Base-by-base conservation (phyloP, 73 alveolate species). In the Stentor roeselii region DNA sequence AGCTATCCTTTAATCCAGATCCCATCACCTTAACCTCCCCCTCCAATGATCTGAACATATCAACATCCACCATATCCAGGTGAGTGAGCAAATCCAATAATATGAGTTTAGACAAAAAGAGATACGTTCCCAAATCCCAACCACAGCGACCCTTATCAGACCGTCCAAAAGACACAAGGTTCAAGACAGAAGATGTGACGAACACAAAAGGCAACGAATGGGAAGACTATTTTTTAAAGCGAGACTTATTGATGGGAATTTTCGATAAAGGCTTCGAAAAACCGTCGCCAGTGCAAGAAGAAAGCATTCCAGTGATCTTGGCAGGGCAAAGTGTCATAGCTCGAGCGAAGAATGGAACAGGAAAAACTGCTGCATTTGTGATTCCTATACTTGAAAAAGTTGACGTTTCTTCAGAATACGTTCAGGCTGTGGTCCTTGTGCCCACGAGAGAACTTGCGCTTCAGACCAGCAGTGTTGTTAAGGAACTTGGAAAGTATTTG, bases 261-360 rank as follows among this genome's bases (percentile, higher is more conserved):
- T 93, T 85, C 83, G 99, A 96, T 78, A 95, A 88, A 92, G 99
- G 99, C 75, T 96, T 80, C 78, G 99, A 96, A 86, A 89, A 84
- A 74, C 99, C 99, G 27, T 90, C 98, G 59, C 98, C 98, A 34
- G 93, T 96, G 74, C 97, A 96, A 88, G 98, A 96, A 87, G 99
- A 96, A 82, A 89, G 94, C 86, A 91, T 96, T 42, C 98, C 98
- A 3, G 89, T 89, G 21, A 96, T 97, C n/a, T 78, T 96, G 67
- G 86, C 84, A 32, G 93, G 93, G 89, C 89, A 87, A 75, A 87
- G 92, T 85, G 87, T 96, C 75, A 89, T 96, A 30, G 98, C 98
- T 35, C 83, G 98, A 77, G 99, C 99, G 2, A 96, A 96, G 91
- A 95, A 94, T 77, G 99, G 99, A 31, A 95, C 97, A 39, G 97